phyloP scores from a whole-genome alignment of 345 rosid species.

The Eucalyptus cloeziana region DNA sequence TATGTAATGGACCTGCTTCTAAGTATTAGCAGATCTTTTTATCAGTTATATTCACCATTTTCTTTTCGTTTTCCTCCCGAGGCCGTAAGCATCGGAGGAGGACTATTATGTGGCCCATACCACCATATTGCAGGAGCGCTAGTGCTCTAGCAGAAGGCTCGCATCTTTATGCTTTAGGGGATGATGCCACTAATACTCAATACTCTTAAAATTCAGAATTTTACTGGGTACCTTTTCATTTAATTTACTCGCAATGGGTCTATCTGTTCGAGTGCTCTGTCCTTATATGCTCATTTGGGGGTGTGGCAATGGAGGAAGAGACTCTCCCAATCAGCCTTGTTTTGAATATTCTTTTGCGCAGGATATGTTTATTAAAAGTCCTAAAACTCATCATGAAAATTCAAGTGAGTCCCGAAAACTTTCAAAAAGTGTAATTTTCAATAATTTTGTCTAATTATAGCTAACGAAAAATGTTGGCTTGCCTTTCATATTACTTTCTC shows the following conservation, averaged over 20 bases:
- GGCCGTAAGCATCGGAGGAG: neutral
- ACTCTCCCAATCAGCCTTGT: neutral
- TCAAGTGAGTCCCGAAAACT: fast-evolving
- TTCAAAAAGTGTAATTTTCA: no score
- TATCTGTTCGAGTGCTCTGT: neutral
- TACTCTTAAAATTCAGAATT: neutral
- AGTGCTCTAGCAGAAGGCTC: neutral
- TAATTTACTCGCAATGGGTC: neutral
- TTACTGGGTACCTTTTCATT: neutral
- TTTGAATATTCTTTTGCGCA: neutral
- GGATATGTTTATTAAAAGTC: no score
- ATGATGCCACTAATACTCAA: neutral
- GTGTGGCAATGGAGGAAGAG: neutral
- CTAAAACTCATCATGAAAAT: no score
- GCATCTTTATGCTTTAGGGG: neutral
- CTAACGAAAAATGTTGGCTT: no score
- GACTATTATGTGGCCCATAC: neutral
- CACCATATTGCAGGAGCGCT: neutral
- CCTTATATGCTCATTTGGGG: neutral
- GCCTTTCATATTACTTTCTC: neutral
- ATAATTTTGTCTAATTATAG: neutral
- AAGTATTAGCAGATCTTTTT: neutral
- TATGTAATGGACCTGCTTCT: neutral
- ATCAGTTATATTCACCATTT: neutral
- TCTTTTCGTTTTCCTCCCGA: neutral